These are phyloP conservation scores for Graphilbum ipis-grandicollis DNA, from an alignment of 2,329 filamentous ascomycete genomes.

Conservation along the genomic window DNA sequence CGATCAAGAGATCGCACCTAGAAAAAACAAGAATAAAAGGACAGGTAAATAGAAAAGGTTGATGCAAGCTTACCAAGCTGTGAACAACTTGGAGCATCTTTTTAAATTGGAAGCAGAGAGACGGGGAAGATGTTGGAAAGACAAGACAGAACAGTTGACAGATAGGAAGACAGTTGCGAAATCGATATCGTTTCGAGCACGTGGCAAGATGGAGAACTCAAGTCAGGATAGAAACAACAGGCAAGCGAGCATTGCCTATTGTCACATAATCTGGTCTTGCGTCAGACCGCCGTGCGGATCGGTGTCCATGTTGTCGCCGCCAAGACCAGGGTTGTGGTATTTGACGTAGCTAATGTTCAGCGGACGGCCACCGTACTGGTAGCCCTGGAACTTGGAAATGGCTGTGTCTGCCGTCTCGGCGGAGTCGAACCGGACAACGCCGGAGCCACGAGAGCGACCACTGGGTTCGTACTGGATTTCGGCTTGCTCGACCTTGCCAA, in stretches of 20 bases:
- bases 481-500: conserved; percentile 95
- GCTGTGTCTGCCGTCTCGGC: conserved; percentile 77
- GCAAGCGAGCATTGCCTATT: neutral
- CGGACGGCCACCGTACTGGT: conserved; percentile 90
- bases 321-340: conserved; percentile 52
- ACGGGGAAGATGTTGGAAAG: no score
- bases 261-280: conserved; percentile 95
- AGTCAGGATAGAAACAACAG: neutral
- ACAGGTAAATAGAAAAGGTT: no score
- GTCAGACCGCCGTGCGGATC: conserved; percentile 60
- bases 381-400: conserved; percentile 93
- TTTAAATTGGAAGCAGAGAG: no score
- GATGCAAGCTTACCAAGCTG: no score
- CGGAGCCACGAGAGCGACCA: conserved; percentile 82
- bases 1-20: no score
- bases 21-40: no score
- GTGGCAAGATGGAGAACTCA: no score
- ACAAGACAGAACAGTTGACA: no score
- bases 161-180: no score
- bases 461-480: conserved; percentile 98
- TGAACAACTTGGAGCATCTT: no score
- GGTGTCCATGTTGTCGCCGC: conserved; percentile 66
- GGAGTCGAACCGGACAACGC: conserved; percentile 86
- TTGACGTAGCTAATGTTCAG: conserved; percentile 88
- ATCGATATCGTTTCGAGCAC: no score